Evolutionary conservation across 75 land plant species (phyloP).

Genomic region (Selaginella tamariscina): DNA sequence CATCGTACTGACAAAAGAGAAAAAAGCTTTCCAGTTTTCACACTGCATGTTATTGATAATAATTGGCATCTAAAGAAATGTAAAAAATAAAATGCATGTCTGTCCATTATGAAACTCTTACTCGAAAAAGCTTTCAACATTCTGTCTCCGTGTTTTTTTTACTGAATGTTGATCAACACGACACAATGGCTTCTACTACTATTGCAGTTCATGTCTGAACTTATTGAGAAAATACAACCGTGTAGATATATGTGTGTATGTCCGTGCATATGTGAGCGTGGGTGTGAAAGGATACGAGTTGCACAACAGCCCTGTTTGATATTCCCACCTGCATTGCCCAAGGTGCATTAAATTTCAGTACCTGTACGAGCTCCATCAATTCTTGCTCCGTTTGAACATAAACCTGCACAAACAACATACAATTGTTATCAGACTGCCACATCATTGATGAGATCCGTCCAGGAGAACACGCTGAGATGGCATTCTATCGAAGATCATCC

Average conservation of each 20-base stretch:
- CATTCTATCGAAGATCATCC: too few relatives aligned
- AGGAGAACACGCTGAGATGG: too few relatives aligned
- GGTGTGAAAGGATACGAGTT: conserved; percentile 15
- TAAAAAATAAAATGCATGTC: too few relatives aligned
- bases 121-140: not conserved
- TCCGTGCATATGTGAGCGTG: too few relatives aligned
- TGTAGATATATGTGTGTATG: not conserved
- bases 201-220: not conserved
- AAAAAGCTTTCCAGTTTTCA: conserved; percentile 20
- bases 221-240: not conserved
- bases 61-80: too few relatives aligned
- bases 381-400: conserved; percentile 21
- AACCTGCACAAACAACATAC: conserved; percentile 7
- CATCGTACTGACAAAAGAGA: conserved; percentile 18
- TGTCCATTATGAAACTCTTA: not conserved
- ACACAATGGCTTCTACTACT: conserved; percentile 14
- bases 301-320: conserved; percentile 22
- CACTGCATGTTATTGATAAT: too few relatives aligned
- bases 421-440: too few relatives aligned
- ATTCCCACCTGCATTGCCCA: conserved; percentile 13
- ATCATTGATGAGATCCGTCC: too few relatives aligned
- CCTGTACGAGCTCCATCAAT: conserved; percentile 18
- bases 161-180: conserved; percentile 1
- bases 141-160: not conserved
- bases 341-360: not conserved